Percentiles rank a stretch among this genome's conserved stretches.
Evolutionary conservation across 805 yeast species (phyloP).

Genomic region (Geotrichum ghanense): DNA sequence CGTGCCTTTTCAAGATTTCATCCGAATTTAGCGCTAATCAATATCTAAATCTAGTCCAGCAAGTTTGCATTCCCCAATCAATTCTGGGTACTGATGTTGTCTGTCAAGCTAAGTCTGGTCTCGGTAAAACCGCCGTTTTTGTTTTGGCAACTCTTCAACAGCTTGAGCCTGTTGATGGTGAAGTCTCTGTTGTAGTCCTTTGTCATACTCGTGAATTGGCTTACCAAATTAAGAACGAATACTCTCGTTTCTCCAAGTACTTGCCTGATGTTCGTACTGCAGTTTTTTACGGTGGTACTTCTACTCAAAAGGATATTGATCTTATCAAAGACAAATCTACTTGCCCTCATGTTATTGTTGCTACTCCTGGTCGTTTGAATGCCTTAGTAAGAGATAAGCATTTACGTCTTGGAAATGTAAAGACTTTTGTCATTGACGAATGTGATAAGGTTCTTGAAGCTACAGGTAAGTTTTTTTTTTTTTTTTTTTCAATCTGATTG

Average conservation of each 20-base stretch:
- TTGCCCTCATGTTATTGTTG: constrained; percentile 93
- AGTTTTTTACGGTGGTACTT: constrained; percentile 94
- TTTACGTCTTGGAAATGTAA: constrained; percentile 76
- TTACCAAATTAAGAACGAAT: constrained; percentile 94
- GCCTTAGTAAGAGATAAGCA: constrained; percentile 89
- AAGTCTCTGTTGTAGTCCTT: constrained; percentile 83
- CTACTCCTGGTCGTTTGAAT: constrained; percentile 96
- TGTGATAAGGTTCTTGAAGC: constrained; percentile 96
- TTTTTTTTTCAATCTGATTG: not conserved
- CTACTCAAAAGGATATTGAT: constrained; percentile 76
- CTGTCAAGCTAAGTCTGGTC: constrained; percentile 99
- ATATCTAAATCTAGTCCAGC: constrained; percentile 94
- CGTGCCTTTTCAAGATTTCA: no score
- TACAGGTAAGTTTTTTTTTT: constrained; percentile 10
- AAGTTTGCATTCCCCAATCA: constrained; percentile 95
- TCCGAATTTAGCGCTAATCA: no score
- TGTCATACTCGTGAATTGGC: constrained; percentile 99
- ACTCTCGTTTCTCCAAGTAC: constrained; percentile 93
- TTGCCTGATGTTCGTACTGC: constrained; percentile 97
- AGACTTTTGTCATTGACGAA: constrained; percentile 93
- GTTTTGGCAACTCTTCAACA: constrained; percentile 94
- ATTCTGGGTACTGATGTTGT: constrained; percentile 95
- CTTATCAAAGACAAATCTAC: constrained; percentile 83
- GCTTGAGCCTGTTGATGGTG: constrained; percentile 95
- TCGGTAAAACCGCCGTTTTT: constrained; percentile 97